Percentiles rank a stretch among this genome's conserved stretches.
Evolutionary conservation across 2,329 filamentous ascomycete species (phyloP).

Genomic region (Cladosporium sp.): DNA sequence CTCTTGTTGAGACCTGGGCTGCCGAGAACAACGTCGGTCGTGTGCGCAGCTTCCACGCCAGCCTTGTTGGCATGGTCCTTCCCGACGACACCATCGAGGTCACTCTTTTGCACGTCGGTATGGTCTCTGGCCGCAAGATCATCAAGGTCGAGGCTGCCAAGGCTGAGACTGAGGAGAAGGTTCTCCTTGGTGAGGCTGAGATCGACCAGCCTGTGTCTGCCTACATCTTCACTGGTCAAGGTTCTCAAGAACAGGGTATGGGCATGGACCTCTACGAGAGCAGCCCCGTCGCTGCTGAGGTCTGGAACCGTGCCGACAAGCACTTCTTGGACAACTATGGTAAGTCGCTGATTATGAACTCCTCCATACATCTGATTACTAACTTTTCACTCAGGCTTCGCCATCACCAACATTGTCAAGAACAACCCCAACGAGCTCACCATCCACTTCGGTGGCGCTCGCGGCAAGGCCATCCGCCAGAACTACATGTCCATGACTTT

Average conservation of each 20-base stretch:
- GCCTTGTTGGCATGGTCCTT: slow-evolving; percentile 96
- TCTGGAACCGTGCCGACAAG: slow-evolving; percentile 96
- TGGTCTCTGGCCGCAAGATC: slow-evolving; percentile 98
- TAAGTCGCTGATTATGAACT: slow-evolving; percentile 45
- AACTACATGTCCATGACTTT: slow-evolving; percentile 99
- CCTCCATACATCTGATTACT: background rate
- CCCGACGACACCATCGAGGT: slow-evolving; percentile 95
- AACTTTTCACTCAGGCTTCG: slow-evolving; percentile 63
- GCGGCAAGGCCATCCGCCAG: slow-evolving; percentile 93
- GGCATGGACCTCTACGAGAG: slow-evolving; percentile 97
- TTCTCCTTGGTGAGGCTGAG: slow-evolving; percentile 91
- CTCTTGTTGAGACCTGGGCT: slow-evolving; percentile 96
- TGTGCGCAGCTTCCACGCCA: slow-evolving; percentile 95
- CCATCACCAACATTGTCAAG: slow-evolving; percentile 97
- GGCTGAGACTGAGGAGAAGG: slow-evolving; percentile 93
- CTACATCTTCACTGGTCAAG: slow-evolving; percentile 97
- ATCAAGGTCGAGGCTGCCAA: slow-evolving; percentile 98
- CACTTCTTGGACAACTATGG: slow-evolving; percentile 99
- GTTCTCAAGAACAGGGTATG: slow-evolving; percentile 98
- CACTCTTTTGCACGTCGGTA: slow-evolving; percentile 92
- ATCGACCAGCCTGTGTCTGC: slow-evolving; percentile 96
- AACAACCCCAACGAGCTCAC: slow-evolving; percentile 99
- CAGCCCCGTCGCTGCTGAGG: slow-evolving; percentile 91
- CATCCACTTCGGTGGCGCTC: slow-evolving; percentile 94
- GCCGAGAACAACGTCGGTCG: slow-evolving; percentile 98